Evolutionary conservation across 1,284 basidiomycete species (phyloP), one percentile per base, ranked within the genome.

Genomic region (Pseudozyma sp.): DNA sequence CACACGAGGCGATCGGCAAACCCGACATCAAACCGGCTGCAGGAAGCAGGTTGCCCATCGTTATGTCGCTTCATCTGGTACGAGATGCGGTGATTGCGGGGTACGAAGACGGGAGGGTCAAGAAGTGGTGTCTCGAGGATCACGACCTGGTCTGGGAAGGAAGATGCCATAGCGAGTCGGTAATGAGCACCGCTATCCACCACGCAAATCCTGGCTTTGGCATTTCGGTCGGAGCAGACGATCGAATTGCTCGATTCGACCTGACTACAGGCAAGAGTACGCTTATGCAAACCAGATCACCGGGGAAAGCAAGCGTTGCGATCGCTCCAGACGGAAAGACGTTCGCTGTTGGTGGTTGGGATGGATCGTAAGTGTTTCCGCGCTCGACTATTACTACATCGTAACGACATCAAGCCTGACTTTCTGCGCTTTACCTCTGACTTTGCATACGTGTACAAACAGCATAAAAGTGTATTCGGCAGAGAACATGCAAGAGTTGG

Each of bases 61-160:
- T 94, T 70, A 96, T 95, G 94, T 89, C 90, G 0, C 85, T 94
- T 62, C 91, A 93, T 76, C 86, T 96, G 21, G 89, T 88, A 73
- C 38, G 35, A 0, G 14, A 31, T 12, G 53, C 19, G 2, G 85
- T 93, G 0, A 83, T 94, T 0, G 89, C 89, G 35, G 92, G 89
- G 1, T 95, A 92, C 80, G 94, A 97, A 86, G 91, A 91, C 70
- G 94, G 94, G 1, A 87, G 89, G 12, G 90, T 95, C 18, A 62
- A 58, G n/a, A 45, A 34, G 5, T 76, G 65, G 66, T 13, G 3
- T 7, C 43, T 56, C 0, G 18, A 52, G 25, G 25, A 31, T 10
- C 43, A 52, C n/a, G 18, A 34, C 7, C 49, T 71, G 14, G 2
- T 50, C 0, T 76, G 73, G 69, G 1, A 40, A 2, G 3, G 38